Conservation (phyloP, 495 filamentous ascomycete genomes). For the Aspergillus steynii region DNA sequence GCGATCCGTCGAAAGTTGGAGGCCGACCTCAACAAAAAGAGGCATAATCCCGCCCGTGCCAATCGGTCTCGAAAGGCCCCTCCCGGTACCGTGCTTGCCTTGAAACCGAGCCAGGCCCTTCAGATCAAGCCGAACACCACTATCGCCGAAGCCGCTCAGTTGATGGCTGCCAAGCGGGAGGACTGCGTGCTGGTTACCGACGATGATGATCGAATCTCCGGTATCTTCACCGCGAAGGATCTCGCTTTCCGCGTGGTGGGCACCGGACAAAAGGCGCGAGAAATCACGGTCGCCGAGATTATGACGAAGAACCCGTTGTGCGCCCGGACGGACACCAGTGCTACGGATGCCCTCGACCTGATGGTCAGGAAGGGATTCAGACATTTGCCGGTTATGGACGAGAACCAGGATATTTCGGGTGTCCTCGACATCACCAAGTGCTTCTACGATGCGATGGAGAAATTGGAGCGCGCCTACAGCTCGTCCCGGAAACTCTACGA, state of each 20-base stretch:
- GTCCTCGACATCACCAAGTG: slow-evolving; percentile 99
- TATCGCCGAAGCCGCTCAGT: slow-evolving; percentile 93
- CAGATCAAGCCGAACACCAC: slow-evolving; percentile 97
- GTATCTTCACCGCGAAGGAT: slow-evolving; percentile 99
- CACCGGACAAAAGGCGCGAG: slow-evolving; percentile 83
- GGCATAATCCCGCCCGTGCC: slow-evolving; percentile 70
- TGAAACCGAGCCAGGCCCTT: slow-evolving; percentile 91
- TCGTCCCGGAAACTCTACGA: slow-evolving; percentile 96
- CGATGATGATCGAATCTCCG: slow-evolving; percentile 94
- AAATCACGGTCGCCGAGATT: slow-evolving; percentile 92
- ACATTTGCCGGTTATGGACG: slow-evolving; percentile 98
- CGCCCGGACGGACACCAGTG: slow-evolving; percentile 94
- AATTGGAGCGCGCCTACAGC: slow-evolving; percentile 93
- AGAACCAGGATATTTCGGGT: slow-evolving; percentile 98
- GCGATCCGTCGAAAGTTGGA: slow-evolving; percentile 96
- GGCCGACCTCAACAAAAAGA: slow-evolving; percentile 97
- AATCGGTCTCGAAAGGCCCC: slow-evolving; percentile 89
- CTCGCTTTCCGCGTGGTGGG: slow-evolving; percentile 96
- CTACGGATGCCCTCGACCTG: slow-evolving; percentile 93
- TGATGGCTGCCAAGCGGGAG: slow-evolving; percentile 98
- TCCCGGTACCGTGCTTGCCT: slow-evolving; percentile 90
- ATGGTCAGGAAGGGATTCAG: slow-evolving; percentile 99
- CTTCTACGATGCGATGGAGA: slow-evolving; percentile 99
- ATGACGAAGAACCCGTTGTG: slow-evolving; percentile 99
- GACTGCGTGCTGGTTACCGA: slow-evolving; percentile 99